Evolutionary conservation across 2,329 filamentous ascomycete genomes (phyloP).

Genomic region (Decorospora gaudefroyi): DNA sequence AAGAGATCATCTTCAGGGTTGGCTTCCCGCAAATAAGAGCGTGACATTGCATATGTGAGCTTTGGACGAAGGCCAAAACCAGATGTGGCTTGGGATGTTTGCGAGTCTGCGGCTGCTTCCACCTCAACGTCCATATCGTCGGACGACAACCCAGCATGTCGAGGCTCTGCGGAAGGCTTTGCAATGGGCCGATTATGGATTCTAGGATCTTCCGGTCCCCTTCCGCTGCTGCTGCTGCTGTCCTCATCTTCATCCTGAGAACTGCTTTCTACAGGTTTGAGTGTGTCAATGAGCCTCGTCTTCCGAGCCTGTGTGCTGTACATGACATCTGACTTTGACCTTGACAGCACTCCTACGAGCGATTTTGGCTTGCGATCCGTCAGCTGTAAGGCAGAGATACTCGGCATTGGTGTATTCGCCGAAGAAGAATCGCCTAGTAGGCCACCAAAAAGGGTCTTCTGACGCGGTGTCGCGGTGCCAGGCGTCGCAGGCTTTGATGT

Average conservation of each 20-base stretch:
- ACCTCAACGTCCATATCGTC: conserved; percentile 31
- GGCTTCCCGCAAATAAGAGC: conserved; percentile 63
- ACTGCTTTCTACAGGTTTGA: conserved; percentile 33
- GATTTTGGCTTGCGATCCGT: conserved; percentile 32
- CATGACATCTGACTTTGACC: conserved; percentile 43
- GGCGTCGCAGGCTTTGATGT: conserved; percentile 16
- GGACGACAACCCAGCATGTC: not conserved
- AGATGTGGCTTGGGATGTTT: conserved; percentile 32
- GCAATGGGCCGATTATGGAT: not conserved
- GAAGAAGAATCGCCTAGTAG: conserved; percentile 38
- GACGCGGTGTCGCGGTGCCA: conserved; percentile 45
- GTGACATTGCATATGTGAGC: conserved; percentile 63
- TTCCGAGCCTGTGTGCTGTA: conserved; percentile 31
- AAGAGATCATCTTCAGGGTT: conserved; percentile 49
- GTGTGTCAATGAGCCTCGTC: conserved; percentile 39
- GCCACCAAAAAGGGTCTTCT: conserved; percentile 43
- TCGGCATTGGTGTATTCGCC: conserved; percentile 38
- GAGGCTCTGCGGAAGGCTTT: not conserved
- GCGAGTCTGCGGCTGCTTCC: conserved; percentile 26
- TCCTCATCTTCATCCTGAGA: conserved; percentile 34
- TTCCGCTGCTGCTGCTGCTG: conserved; percentile 32
- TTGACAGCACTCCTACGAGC: conserved; percentile 28
- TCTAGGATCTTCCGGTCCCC: conserved; percentile 7
- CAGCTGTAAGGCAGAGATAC: conserved; percentile 38
- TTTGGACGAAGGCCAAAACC: conserved; percentile 44